Conservation (phyloP, 805 yeast species). For the Saccharomycopsis javanensis region DNA sequence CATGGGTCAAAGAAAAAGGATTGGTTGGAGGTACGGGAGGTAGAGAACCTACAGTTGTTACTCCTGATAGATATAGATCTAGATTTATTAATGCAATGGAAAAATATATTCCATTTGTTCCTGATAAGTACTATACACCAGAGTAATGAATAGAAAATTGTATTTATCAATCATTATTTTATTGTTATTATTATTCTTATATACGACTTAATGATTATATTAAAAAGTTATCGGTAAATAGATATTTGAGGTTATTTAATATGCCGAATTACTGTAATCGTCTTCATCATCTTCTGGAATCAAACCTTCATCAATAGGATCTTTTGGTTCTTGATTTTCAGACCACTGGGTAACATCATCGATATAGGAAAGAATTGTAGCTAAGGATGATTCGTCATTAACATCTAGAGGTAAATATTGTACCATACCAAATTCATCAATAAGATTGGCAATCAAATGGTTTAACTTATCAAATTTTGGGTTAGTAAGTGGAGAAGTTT, state of each 20-base stretch:
- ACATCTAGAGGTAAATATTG: conserved; percentile 88
- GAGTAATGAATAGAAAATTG: background rate
- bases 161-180: background rate
- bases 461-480: conserved; percentile 64
- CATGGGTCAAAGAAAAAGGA: conserved; percentile 96
- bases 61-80: conserved; percentile 91
- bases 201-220: background rate
- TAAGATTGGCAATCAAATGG: conserved; percentile 74
- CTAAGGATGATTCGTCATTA: conserved; percentile 63
- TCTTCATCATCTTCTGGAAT: conserved; percentile 22
- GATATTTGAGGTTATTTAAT: background rate
- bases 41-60: conserved; percentile 92
- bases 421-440: conserved; percentile 98
- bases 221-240: background rate
- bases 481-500: conserved; percentile 25
- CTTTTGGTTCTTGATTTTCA: conserved; percentile 93
- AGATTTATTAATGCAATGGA: conserved; percentile 98
- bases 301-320: conserved; percentile 65
- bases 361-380: conserved; percentile 77
- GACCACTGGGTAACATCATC: conserved; percentile 98
- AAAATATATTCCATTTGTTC: conserved; percentile 86
- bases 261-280: background rate
- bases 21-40: conserved; percentile 71
- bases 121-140: conserved; percentile 27
- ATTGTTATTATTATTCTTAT: background rate